Conservation (phyloP, 2,329 filamentous ascomycete species). For the Microdochium paspali region DNA sequence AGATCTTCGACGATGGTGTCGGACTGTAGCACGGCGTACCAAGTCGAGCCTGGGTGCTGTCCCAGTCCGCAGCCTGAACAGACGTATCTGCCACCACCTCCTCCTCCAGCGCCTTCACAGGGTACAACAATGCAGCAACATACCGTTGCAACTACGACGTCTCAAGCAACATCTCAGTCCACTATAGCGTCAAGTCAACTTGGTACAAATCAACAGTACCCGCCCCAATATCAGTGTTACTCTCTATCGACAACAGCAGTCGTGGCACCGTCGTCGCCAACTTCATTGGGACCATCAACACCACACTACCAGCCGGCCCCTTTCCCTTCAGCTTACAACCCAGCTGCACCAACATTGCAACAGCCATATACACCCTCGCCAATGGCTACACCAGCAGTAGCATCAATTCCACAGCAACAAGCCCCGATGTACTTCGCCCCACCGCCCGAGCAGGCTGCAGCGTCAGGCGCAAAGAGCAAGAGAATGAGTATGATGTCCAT, state of each 20-base stretch:
- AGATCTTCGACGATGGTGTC: background rate
- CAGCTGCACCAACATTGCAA: background rate
- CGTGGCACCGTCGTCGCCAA: background rate
- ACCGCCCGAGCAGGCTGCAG: background rate
- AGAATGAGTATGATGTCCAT: background rate
- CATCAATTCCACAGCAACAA: background rate
- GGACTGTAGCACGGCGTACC: background rate
- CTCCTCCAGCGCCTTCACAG: background rate
- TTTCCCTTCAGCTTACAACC: background rate
- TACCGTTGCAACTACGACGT: no score
- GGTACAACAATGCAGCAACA: no score
- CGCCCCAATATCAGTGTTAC: no score
- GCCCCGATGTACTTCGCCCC: background rate
- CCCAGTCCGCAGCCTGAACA: background rate
- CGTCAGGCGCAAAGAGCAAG: background rate
- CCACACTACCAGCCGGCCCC: background rate
- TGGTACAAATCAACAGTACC: no score
- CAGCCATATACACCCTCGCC: background rate
- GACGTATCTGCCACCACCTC: background rate
- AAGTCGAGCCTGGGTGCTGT: background rate
- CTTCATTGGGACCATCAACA: background rate
- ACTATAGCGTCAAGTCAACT: no score
- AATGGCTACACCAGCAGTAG: background rate
- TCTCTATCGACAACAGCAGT: no score
- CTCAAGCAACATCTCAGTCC: no score